Evolutionary conservation across 1,284 basidiomycete species (phyloP).

Genomic region (Heterobasidion annosum): DNA sequence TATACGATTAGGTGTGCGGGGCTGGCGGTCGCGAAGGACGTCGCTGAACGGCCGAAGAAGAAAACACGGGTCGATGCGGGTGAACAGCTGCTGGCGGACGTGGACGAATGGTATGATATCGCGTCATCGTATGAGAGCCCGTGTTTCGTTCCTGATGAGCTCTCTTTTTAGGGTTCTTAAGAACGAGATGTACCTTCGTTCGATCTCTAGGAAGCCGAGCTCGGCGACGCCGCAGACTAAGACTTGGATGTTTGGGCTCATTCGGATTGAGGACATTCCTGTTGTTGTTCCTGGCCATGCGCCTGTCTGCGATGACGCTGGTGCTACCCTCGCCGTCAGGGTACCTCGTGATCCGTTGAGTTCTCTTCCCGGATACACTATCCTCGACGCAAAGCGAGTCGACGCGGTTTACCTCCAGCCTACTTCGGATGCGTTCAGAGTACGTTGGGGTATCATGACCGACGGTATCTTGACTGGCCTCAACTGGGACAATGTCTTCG

Average conservation of each 20-base stretch:
- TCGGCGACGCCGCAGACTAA: background rate
- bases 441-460: background rate
- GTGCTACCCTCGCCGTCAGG: background rate
- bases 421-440: background rate
- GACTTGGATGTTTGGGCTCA: background rate
- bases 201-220: background rate
- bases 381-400: background rate
- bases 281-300: background rate
- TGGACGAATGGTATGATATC: background rate
- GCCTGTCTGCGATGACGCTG: background rate
- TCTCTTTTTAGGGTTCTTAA: background rate
- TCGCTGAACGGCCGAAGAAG: background rate
- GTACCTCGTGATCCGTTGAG: background rate
- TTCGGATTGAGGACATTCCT: background rate
- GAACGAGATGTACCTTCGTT: background rate
- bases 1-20: background rate
- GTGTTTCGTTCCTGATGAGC: background rate
- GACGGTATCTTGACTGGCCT: background rate
- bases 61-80: background rate
- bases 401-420: background rate
- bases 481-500: background rate
- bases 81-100: background rate
- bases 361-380: background rate
- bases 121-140: background rate
- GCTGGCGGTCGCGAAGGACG: background rate